Base-by-base conservation (phyloP, 2,329 filamentous ascomycete genomes). In the Scedosporium boydii region DNA sequence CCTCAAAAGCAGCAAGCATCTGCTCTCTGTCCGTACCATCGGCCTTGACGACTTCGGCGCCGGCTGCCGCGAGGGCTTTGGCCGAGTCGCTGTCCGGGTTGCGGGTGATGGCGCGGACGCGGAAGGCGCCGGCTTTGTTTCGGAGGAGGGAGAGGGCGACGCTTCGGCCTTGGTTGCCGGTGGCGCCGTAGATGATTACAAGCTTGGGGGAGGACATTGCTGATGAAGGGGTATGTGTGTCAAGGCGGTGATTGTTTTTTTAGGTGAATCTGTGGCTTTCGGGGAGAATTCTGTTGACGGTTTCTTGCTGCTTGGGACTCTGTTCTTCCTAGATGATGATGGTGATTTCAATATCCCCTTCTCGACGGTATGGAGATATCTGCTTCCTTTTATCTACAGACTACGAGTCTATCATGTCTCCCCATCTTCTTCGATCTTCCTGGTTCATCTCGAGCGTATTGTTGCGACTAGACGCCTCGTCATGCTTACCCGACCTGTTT, bases 101-200 rank as follows among this genome's bases (percentile, higher is more conserved):
- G 44, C 80, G 77, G 3, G 79, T 82, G 12, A 82, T 66, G 42
- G 73, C 76, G 58, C 78, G 77, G 58, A 82, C 77, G 3, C 69
- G 67, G 71, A 74, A 82, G 5, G 68, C 70, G 64, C 73, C 72
- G 9, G 68, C 72, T 60, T 74, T 74, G 42, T 60, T 65, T 0
- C 75, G 66, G 1, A 65, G 64, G 62, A 82, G 79, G 3, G 73
- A 69, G 27, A 73, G 75, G 29, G 74, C 76, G 6, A 82, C 80
- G 1, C 78, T 79, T 21, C 76, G 75, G 61, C 80, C 80, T 66
- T 82, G 79, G 53, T 72, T 76, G 59, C 77, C 79, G 2, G 78
- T 81, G 7, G 76, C 77, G 1, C 78, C 78, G 38, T 69, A 72
- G 14, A 74, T 68, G 41, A 72, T 71, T 41, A 73, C 64, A 63